Conservation (phyloP, 2,329 filamentous ascomycete species). For the Colletotrichum acutatum region DNA sequence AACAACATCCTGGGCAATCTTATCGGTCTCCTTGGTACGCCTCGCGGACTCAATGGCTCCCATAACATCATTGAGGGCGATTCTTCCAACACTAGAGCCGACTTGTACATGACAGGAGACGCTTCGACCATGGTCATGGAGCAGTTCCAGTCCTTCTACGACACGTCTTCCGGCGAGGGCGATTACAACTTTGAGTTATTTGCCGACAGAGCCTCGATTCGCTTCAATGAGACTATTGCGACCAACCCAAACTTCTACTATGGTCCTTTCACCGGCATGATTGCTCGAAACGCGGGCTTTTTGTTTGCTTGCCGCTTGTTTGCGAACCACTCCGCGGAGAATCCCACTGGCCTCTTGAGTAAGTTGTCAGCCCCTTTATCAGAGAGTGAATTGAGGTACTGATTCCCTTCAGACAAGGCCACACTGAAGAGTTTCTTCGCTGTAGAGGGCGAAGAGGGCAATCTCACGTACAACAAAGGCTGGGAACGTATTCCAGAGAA, state of each 20-base stretch:
- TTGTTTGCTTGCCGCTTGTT: conserved; percentile 55
- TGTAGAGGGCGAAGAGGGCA: conserved; percentile 52
- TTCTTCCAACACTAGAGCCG: conserved; percentile 61
- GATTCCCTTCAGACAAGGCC: conserved; percentile 41
- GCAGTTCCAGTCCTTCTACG: conserved; percentile 56
- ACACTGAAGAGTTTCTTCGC: conserved; percentile 59
- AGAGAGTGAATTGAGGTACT: background rate
- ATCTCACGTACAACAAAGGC: conserved; percentile 56
- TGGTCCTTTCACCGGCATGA: conserved; percentile 61
- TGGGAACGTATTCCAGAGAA: conserved; percentile 63
- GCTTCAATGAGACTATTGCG: conserved; percentile 58
- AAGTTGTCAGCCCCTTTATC: background rate
- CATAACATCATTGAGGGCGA: conserved; percentile 68
- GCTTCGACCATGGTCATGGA: conserved; percentile 62
- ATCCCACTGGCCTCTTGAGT: conserved; percentile 44
- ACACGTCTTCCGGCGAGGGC: conserved; percentile 35
- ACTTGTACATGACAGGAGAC: conserved; percentile 63
- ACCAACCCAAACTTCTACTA: conserved; percentile 67
- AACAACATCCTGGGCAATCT: conserved; percentile 55
- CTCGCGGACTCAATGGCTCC: conserved; percentile 59
- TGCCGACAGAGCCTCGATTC: conserved; percentile 53
- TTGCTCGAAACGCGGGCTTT: conserved; percentile 60
- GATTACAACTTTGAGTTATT: conserved; percentile 52
- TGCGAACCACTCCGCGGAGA: conserved; percentile 55
- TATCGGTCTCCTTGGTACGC: conserved; percentile 55